Evolutionary conservation across 495 filamentous ascomycete species (phyloP).

Genomic region (Hyaloscypha hepaticicola): DNA sequence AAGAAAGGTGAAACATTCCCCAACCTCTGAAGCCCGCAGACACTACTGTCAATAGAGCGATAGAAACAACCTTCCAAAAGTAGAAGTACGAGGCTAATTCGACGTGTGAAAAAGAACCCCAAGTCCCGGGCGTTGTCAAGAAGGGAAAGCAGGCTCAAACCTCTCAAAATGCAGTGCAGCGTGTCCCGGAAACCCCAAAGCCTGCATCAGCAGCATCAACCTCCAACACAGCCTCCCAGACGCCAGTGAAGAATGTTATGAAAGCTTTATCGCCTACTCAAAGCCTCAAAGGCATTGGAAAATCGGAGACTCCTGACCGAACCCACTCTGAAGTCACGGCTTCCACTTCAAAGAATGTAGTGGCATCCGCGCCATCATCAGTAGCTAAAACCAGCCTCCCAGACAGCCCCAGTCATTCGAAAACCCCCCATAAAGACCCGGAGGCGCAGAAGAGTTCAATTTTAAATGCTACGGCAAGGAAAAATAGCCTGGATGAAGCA

Average conservation of each 20-base stretch:
- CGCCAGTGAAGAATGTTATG: background rate
- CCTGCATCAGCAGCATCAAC: no score
- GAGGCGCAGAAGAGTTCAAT: no score
- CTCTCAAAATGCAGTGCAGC: background rate
- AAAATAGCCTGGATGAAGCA: background rate
- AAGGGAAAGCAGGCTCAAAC: background rate
- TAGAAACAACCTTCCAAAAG: background rate
- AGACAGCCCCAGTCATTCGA: background rate
- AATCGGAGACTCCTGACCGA: background rate
- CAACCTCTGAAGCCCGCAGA: background rate
- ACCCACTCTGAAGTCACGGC: background rate
- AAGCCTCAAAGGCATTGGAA: background rate
- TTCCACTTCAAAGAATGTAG: background rate
- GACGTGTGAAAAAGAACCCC: background rate
- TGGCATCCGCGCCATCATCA: background rate
- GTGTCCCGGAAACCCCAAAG: background rate
- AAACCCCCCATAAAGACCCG: no score
- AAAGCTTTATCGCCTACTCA: background rate
- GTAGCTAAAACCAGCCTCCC: background rate
- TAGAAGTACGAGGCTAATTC: background rate
- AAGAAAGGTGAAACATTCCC: constrained; percentile 1
- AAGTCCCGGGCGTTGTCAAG: background rate
- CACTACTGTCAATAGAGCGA: background rate
- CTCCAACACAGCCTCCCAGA: no score
- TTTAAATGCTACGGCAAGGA: background rate